phyloP scores from a whole-genome alignment of 2,329 filamentous ascomycete species.

The Madurella mycetomatis region DNA sequence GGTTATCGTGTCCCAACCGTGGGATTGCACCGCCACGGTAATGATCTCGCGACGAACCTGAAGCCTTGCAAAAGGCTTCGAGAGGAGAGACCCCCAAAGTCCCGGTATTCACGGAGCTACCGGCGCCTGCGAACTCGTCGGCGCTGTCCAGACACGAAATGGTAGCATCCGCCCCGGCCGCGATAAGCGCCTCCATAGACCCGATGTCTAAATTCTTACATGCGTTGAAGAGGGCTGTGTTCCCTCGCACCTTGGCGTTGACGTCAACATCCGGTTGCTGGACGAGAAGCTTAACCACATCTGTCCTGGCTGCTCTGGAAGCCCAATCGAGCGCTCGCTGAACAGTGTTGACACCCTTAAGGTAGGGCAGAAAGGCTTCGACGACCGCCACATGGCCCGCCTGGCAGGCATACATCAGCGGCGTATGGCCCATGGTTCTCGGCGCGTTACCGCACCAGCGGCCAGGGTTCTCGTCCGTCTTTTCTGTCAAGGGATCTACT shows the following conservation, averaged over 20 bases:
- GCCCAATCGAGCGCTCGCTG: conserved; percentile 30
- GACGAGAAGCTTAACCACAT: conserved; percentile 29
- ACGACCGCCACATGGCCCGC: conserved; percentile 27
- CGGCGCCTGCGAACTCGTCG: background rate
- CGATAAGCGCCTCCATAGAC: conserved; percentile 12
- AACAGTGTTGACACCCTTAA: conserved; percentile 22
- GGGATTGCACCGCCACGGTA: conserved; percentile 18
- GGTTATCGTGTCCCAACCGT: conserved; percentile 8
- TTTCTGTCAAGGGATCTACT: conserved; percentile 31
- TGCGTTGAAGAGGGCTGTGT: conserved; percentile 24
- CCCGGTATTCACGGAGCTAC: background rate
- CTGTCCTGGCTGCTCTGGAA: conserved; percentile 12
- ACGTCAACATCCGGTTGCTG: conserved; percentile 31
- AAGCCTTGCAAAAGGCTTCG: background rate
- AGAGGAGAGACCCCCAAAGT: background rate
- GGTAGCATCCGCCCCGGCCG: conserved; percentile 13
- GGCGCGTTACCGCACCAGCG: conserved; percentile 9
- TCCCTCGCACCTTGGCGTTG: conserved; percentile 24
- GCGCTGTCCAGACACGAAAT: background rate
- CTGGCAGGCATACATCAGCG: conserved; percentile 31
- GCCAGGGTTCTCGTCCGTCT: conserved; percentile 19
- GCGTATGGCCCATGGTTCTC: conserved; percentile 23
- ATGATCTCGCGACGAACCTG: no score
- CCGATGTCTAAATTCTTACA: conserved; percentile 9
- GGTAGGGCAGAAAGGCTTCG: conserved; percentile 27